Base-by-base conservation (phyloP, 768 basidiomycete species). In the Lentinula aciculospora region DNA sequence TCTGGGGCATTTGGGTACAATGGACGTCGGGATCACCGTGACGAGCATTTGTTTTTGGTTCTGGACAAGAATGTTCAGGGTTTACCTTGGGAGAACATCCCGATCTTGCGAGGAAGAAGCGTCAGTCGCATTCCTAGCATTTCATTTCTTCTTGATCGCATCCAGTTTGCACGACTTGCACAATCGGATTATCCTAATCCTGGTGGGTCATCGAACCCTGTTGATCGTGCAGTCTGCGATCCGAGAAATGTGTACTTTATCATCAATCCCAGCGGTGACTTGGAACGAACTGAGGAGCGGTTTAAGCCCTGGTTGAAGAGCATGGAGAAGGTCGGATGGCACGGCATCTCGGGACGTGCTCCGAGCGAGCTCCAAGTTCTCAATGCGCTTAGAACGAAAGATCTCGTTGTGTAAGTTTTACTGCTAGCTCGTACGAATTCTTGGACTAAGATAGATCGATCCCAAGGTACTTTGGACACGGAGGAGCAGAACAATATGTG, bases 81-180 rank as follows among this genome's bases (percentile, higher is more conserved):
- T 0, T 78, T 98, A 56, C 95, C 97, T 2, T 98, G 96, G 96
- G 97, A 98, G 71, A 95, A 89, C 25, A 83, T 98, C 13, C 94
- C 96, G 0, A 81, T 87, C 40, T 73, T 98, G 10, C 80, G 92
- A 40, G 92, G 89, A 8, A 78, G 86, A 49, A 91, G 94, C 54
- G 81, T 98, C 66, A 94, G 92, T 67, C 87, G 97, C n/a, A 85
- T 98, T 61, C 97, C 97, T 2, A 92, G 88, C 34, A 68, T 94
- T 37, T 82, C 91, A 57, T 98, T 98, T 76, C 74, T 99, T 19
- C 70, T 89, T 23, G 97, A 99, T 67, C 81, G 95, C 27, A 62
- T 98, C 45, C 74, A 80, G 31, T 80, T 89, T 58, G 82, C 83
- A 7, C 74, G 76, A 37, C 21, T 48, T 32, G n/a, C 78, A 66